These are phyloP conservation scores for Brassica carinata DNA, from an alignment of 345 rosid species.

Conservation along the genomic window DNA sequence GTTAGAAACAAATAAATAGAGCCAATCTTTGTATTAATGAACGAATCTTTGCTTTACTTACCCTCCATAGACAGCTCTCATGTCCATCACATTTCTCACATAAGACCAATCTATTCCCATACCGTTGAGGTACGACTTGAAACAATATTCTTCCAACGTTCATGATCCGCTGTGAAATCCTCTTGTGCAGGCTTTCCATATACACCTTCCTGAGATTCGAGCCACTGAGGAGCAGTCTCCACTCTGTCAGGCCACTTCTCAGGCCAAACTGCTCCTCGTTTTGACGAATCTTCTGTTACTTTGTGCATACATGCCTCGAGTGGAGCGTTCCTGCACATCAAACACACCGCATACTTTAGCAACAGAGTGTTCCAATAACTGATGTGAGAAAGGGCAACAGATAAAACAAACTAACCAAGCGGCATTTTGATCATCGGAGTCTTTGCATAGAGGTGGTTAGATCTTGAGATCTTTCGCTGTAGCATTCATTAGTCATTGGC, in stretches of 20 bases:
- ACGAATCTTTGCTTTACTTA: not conserved
- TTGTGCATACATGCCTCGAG: not conserved
- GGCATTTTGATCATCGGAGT: slow-evolving; percentile 44
- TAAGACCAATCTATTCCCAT: not conserved
- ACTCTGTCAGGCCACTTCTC: not conserved
- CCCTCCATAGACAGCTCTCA: not conserved
- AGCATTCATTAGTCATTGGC: slow-evolving; percentile 69
- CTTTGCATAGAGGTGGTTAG: slow-evolving; percentile 70
- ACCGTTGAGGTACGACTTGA: not conserved
- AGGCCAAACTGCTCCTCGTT: not conserved
- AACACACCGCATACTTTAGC: not conserved
- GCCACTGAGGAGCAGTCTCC: not conserved
- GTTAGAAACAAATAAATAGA: not conserved
- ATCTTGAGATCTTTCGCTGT: slow-evolving; percentile 54
- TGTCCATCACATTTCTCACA: not conserved
- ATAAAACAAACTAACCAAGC: slow-evolving; percentile 55
- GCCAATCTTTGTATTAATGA: not conserved
- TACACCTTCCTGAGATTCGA: not conserved
- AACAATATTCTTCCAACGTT: not conserved
- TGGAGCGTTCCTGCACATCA: not conserved
- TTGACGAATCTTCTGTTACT: not conserved
- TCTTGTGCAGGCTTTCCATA: not conserved
- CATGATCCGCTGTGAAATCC: not conserved
- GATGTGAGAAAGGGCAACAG: slow-evolving; percentile 10
- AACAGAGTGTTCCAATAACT: not conserved